Evolutionary conservation across 768 basidiomycete species (phyloP), one percentile per base, ranked within the genome.

Genomic region (Termitomyces sp.): DNA sequence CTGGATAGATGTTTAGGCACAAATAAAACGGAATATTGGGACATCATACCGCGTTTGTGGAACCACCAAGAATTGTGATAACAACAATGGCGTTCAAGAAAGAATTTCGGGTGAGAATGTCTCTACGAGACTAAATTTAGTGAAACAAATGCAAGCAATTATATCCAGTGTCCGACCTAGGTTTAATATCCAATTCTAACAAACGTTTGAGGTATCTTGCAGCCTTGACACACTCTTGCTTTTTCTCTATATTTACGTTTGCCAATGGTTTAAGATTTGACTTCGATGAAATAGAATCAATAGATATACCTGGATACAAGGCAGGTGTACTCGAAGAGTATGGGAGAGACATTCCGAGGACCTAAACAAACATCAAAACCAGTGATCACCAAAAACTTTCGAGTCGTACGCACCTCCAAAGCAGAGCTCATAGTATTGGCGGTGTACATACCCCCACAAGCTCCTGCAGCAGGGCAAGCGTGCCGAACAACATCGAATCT

Each of bases 341-440:
- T 0, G 91, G 93, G 46, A 94, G 74, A 13, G 90, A 89, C 79
- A 95, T 86, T 26, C 93, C 93, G 55, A 95, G 79, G 5, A 85
- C 89, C 72, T 77, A 32, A 40, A 27, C 30, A 20, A 22, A 58
- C 22, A 13, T 27, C 18, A 20, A 14, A 52, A 24, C 27, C 13
- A 32, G 24, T 20, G 14, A 42, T n/a, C 18, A 20, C 13, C 36
- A 30, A 40, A 33, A 12, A 20, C 16, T 43, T 42, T 18, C 12
- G 33, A 18, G 32, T 26, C 13, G 14, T 47, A 46, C 59, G 33
- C n/a, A 75, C 78, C 69, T 94, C 93, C 32, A 95, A 77, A 18
- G 82, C 87, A 42, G 89, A 87, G 61, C 89, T 90, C 92, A 94
- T 93, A 0, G 92, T 93, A 65, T 94, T 94, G 34, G 93, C 92